Percentiles rank a stretch among this genome's conserved stretches.
Evolutionary conservation across 2,329 filamentous ascomycete genomes (phyloP).

Genomic region (Pezicula carpinea): DNA sequence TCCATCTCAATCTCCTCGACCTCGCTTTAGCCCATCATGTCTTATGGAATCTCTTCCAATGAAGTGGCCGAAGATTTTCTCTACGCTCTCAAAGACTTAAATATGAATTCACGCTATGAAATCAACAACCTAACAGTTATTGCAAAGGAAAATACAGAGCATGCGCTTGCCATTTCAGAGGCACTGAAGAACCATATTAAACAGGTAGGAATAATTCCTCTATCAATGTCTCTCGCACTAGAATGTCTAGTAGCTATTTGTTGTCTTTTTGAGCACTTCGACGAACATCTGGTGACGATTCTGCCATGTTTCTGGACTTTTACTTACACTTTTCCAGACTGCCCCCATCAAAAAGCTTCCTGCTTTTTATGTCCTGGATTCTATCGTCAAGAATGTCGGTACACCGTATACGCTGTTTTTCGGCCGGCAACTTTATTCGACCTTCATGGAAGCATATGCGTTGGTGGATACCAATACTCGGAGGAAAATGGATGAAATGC

Average conservation of each 20-base stretch:
- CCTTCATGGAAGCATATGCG: constrained; percentile 95
- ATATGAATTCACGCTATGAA: constrained; percentile 86
- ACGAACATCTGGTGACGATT: background rate
- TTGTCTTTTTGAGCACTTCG: background rate
- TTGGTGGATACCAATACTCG: constrained; percentile 79
- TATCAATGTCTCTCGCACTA: constrained; percentile 21
- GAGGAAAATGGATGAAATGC: constrained; percentile 92
- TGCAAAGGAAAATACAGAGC: constrained; percentile 93
- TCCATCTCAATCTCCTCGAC: constrained; percentile 14
- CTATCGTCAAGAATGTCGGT: constrained; percentile 97
- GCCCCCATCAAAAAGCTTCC: constrained; percentile 86
- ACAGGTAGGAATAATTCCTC: constrained; percentile 61
- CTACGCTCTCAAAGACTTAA: constrained; percentile 86
- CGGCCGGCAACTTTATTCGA: constrained; percentile 83
- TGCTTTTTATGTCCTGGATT: constrained; percentile 96
- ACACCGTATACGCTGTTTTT: constrained; percentile 97
- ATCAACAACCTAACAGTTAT: constrained; percentile 98
- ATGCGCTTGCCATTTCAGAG: constrained; percentile 88
- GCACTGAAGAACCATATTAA: constrained; percentile 91
- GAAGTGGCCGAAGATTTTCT: constrained; percentile 95
- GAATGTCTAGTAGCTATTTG: constrained; percentile 11
- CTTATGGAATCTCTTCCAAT: constrained; percentile 55
- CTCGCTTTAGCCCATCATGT: constrained; percentile 48
- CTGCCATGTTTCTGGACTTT: constrained; percentile 11
- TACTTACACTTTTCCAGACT: constrained; percentile 51